Evolutionary conservation across 2,329 filamentous ascomycete species (phyloP).

Genomic region (Nothomitra cinnamomea): DNA sequence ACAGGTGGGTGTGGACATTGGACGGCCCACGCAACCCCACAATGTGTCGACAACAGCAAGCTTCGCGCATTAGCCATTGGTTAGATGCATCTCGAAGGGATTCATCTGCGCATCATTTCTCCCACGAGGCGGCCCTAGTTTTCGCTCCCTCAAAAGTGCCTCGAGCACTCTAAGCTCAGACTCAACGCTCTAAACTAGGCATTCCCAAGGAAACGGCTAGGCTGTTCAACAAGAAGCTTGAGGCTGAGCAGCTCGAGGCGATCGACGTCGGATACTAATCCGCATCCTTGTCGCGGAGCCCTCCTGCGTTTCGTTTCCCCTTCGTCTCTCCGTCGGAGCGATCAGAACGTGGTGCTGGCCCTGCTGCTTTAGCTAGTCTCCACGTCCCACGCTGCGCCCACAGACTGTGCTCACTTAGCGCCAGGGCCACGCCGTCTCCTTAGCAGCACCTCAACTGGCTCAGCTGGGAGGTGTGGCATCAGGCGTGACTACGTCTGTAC

Average conservation of each 20-base stretch:
- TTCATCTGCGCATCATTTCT: neutral
- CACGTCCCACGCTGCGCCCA: neutral
- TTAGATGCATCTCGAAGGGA: neutral
- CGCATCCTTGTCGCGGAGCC: neutral
- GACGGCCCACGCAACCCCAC: conserved; percentile 2
- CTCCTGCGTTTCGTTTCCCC: neutral
- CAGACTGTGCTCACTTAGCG: neutral
- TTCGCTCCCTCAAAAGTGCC: neutral
- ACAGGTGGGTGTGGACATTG: neutral
- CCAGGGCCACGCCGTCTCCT: neutral
- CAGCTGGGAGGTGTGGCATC: neutral
- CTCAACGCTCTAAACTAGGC: neutral
- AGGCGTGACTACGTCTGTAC: too few species aligned
- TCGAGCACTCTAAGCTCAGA: neutral
- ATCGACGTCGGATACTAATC: conserved; percentile 1
- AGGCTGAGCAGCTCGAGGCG: neutral
- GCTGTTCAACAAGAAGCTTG: too few species aligned
- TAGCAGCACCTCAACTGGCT: neutral
- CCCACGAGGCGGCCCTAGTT: neutral
- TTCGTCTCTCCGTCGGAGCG: neutral
- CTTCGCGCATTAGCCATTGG: neutral
- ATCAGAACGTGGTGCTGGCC: neutral
- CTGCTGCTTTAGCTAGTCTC: neutral
- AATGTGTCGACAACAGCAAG: conserved; percentile 3
- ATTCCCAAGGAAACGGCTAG: too few species aligned